Base-by-base conservation (phyloP, 2,329 filamentous ascomycete species). In the Tolypocladium guangdongense region DNA sequence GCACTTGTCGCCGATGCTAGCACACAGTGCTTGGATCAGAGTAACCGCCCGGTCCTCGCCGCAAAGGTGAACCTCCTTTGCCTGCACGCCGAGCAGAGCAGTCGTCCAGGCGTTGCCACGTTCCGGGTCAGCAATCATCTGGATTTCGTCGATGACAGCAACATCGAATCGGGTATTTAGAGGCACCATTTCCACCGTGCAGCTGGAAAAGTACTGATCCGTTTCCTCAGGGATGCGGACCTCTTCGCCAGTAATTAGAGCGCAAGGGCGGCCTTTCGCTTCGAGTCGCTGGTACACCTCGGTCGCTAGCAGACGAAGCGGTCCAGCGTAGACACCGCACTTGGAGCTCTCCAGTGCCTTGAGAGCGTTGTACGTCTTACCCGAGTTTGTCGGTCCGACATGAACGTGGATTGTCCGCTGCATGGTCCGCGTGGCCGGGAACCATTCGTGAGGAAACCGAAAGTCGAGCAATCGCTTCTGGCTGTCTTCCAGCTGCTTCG, bases 111-210 rank as follows among this genome's bases (percentile, higher is more conserved):
- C 91, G 84, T 87, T 95, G 2, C 95, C 93, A 60, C 93, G 85
- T 0, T 89, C 82, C 0, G 67, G 57, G 62, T 90, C 85, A 18
- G 82, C 85, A 60, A 99, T 89, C 93, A 99, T 97, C 70, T 99
- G 93, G 54, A 99, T 97, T 72, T 99, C 93, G 65, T 99, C 93
- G 57, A 99, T 92, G 59, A 99, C 92, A 1, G 90, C 92, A 37
- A 99, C 91, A 43, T 97, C 92, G 33, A 88, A 82, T 2, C 68
- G 66, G 4, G 70, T 59, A 60, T 72, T 78, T n/a, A 76, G 64
- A 1, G 79, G 79, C 8, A 78, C 71, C 80, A 99, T 99, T 68
- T 99, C 93, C 3, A 99, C 93, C 0, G 93, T 99, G 65, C 93
- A 96, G 64, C 90, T 92, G 54, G 78, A 80, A 63, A 95, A 85